Evolutionary conservation across 768 basidiomycete species (phyloP).

Genomic region (Podaxis sp.): DNA sequence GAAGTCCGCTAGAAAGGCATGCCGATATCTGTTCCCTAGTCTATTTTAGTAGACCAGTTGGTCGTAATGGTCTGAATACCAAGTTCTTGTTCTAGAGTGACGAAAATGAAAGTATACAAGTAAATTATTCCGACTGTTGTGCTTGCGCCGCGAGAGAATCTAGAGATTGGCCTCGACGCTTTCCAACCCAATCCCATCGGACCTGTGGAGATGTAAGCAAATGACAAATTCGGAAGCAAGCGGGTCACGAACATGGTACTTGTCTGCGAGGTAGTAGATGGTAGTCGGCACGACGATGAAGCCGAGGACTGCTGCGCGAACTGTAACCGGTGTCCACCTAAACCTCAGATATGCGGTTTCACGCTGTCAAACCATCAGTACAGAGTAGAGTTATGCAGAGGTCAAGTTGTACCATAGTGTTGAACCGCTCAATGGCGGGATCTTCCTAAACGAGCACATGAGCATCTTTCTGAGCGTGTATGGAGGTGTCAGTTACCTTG

Average conservation of each 20-base stretch:
- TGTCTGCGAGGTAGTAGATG: slow-evolving; percentile 49
- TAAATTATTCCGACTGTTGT: slow-evolving; percentile 18
- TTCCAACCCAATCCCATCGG: slow-evolving; percentile 56
- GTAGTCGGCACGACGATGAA: slow-evolving; percentile 64
- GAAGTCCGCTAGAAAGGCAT: not conserved
- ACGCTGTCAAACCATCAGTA: slow-evolving; percentile 47
- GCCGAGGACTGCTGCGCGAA: slow-evolving; percentile 62
- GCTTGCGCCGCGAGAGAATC: slow-evolving; percentile 18
- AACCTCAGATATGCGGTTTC: slow-evolving; percentile 85
- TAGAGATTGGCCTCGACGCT: slow-evolving; percentile 36
- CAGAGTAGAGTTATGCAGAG: slow-evolving; percentile 9
- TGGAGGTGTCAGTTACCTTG: slow-evolving; percentile 41
- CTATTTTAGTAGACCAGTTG: not conserved
- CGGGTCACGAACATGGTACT: slow-evolving; percentile 37
- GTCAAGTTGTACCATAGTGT: slow-evolving; percentile 40
- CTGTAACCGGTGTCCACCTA: slow-evolving; percentile 70
- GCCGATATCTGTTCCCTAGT: not conserved
- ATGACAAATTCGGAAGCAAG: slow-evolving; percentile 1
- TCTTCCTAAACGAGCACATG: slow-evolving; percentile 35
- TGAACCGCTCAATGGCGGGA: slow-evolving; percentile 61
- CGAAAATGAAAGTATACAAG: slow-evolving; percentile 11
- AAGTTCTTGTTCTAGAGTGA: not conserved
- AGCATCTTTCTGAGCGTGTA: not conserved
- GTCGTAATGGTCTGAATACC: not conserved
- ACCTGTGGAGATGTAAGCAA: slow-evolving; percentile 32